Evolutionary conservation across 1,284 basidiomycete genomes (phyloP).

Genomic region (Rhodofomes roseus): DNA sequence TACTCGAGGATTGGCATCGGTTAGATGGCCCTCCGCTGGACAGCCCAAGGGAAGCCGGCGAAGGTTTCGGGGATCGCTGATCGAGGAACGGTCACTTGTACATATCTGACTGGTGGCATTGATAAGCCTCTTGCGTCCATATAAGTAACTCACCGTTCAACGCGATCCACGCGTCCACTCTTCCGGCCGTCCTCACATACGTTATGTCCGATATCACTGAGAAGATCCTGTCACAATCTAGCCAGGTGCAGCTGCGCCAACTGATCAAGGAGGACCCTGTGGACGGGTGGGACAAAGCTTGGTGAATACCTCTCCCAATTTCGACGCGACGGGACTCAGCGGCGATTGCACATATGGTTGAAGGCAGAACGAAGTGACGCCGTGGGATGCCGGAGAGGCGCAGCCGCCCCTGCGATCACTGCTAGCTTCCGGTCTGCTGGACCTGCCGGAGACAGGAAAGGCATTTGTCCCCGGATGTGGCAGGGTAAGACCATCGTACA

Average conservation of each 20-base stretch:
- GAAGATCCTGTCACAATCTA: background rate
- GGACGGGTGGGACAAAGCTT: background rate
- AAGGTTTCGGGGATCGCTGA: background rate
- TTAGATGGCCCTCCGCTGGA: constrained; percentile 2
- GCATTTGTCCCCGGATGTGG: constrained; percentile 76
- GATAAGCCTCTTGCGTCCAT: background rate
- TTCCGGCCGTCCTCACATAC: background rate
- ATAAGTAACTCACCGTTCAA: background rate
- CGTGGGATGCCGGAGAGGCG: constrained; percentile 57
- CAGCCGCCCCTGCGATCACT: constrained; percentile 57
- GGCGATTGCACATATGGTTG: background rate
- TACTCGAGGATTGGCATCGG: background rate
- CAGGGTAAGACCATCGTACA: constrained; percentile 15
- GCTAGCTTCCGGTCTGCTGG: constrained; percentile 42
- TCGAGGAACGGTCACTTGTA: background rate
- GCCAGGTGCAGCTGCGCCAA: background rate
- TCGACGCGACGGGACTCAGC: background rate
- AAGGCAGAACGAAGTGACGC: constrained; percentile 57
- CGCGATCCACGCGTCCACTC: background rate
- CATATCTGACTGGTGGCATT: background rate
- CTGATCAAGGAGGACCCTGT: background rate
- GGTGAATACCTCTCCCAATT: background rate
- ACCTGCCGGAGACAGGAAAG: constrained; percentile 48
- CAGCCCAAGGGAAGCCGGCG: constrained; percentile 35
- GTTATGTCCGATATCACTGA: background rate